Evolutionary conservation across 1,139 yeast genomes (phyloP).

Genomic region (Diutina neorugosa): DNA sequence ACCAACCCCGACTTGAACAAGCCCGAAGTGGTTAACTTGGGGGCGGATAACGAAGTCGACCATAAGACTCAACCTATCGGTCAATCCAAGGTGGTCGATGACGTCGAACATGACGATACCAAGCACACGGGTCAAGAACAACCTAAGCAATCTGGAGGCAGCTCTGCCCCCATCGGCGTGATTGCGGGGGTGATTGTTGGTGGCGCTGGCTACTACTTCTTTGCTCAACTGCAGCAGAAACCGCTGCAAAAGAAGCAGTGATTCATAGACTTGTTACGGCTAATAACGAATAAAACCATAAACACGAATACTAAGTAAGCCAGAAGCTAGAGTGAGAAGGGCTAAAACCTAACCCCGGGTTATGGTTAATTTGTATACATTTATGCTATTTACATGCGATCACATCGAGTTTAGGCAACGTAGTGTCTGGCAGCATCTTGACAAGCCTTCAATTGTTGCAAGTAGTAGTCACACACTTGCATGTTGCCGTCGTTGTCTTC

Average conservation of each 20-base stretch:
- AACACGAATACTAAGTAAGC: too few relatives aligned
- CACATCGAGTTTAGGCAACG: slow-evolving; percentile 16
- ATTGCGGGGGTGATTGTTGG: not conserved
- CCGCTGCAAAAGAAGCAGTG: not conserved
- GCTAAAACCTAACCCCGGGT: too few relatives aligned
- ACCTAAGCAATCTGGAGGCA: not conserved
- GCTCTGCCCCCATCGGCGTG: not conserved
- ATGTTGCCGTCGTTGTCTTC: slow-evolving; percentile 89
- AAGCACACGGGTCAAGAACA: not conserved
- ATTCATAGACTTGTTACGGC: not conserved
- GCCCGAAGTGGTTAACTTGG: slow-evolving; percentile 25
- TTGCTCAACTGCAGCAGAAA: not conserved
- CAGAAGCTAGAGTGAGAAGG: too few relatives aligned
- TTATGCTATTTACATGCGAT: not conserved
- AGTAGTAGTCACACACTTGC: slow-evolving; percentile 93
- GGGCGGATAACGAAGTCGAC: slow-evolving; percentile 22
- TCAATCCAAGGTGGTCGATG: slow-evolving; percentile 24
- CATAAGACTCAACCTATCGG: slow-evolving; percentile 23
- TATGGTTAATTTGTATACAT: not conserved
- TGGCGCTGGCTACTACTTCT: not conserved
- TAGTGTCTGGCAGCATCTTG: slow-evolving; percentile 86
- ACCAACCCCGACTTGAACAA: slow-evolving; percentile 31
- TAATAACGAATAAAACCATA: not conserved
- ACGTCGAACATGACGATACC: slow-evolving; percentile 18
- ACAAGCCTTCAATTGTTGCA: slow-evolving; percentile 95